Evolutionary conservation across 2,329 filamentous ascomycete genomes (phyloP).

Genomic region (Neocatenulostroma microsporum): DNA sequence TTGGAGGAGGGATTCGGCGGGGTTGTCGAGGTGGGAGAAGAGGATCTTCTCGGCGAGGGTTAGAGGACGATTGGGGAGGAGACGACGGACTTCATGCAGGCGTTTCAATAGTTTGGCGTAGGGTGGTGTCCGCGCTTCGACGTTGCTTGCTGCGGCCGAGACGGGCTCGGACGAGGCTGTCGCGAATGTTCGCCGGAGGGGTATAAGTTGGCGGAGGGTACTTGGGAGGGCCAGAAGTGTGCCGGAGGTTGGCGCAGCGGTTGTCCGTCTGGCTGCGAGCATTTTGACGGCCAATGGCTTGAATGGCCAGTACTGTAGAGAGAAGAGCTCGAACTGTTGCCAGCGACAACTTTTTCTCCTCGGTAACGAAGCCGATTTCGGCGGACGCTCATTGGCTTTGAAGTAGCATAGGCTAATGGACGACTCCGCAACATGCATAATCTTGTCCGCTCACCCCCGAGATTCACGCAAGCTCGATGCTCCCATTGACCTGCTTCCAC

Average conservation of each 20-base stretch:
- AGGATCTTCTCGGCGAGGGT: conserved; percentile 97
- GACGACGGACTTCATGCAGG: conserved; percentile 64
- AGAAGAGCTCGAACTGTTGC: no score
- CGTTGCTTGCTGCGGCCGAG: conserved; percentile 19
- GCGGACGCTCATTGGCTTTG: no score
- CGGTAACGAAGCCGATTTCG: no score
- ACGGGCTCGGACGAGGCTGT: conserved; percentile 36
- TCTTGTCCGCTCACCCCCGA: no score
- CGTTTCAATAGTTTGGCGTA: conserved; percentile 75
- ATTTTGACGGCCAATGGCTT: no score
- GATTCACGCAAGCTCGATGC: no score
- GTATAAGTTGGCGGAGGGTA: conserved; percentile 14
- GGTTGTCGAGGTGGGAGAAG: conserved; percentile 86
- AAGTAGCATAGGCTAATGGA: no score
- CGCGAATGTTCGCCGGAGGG: conserved; percentile 24
- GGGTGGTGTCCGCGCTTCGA: conserved; percentile 58
- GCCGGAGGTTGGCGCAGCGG: neutral
- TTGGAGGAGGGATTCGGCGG: conserved; percentile 76
- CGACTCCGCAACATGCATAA: no score
- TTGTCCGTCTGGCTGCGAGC: conserved; percentile 2
- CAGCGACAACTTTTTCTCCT: no score
- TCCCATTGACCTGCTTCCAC: no score
- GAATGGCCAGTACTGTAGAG: no score
- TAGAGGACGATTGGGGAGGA: conserved; percentile 57
- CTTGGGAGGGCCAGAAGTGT: conserved; percentile 7